Evolutionary conservation across 192 early-diverging fungal genomes (phyloP), one percentile per base, ranked within the genome.

Genomic region (Phlyctochytrium arcticum): DNA sequence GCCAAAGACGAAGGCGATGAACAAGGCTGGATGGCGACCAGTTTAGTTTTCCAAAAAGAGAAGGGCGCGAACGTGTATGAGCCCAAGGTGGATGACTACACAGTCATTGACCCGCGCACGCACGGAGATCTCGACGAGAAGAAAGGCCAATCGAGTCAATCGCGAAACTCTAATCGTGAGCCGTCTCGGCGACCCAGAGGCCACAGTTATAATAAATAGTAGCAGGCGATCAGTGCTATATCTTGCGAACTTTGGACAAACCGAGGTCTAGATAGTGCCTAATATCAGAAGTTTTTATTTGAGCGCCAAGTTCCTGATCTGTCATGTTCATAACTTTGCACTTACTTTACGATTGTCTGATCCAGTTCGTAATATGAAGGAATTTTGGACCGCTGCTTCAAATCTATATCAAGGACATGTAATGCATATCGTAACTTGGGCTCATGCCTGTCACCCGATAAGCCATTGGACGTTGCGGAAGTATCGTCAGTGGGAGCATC

Each of bases 31-130:
- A 82, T 94, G 67, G 70, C 77, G 9, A 89, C 92, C 56, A 81
- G 80, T 15, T 77, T 96, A 5, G 76, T 85, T 3, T 94, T 93
- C 73, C 78, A 76, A 65, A 90, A 88, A 59, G 87, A 91, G 37
- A 57, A 56, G 8, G 63, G 62, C 17, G 76, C 76, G 7, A 79
- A 82, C 48, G 80, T 82, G 3, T 82, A 75, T 68, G 73, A 67
- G 24, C 77, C 79, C 9, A 67, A 60, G 33, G 67, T 81, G 3
- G 81, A 83, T 19, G 81, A 83, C 47, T 83, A 83, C 48, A 61
- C 72, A 0, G 68, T 69, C 9, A 42, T 57, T 9, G 68, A 69
- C 48, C 68, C 68, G 10, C 17, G 62, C 29, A 48, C 50, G 15
- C 24, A 30, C 6, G 19, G 19, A 4, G 21, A 12, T 2, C 39